Evolutionary conservation across 257 asterid genomes (phyloP).

Genomic region (Jacaranda copaia): DNA sequence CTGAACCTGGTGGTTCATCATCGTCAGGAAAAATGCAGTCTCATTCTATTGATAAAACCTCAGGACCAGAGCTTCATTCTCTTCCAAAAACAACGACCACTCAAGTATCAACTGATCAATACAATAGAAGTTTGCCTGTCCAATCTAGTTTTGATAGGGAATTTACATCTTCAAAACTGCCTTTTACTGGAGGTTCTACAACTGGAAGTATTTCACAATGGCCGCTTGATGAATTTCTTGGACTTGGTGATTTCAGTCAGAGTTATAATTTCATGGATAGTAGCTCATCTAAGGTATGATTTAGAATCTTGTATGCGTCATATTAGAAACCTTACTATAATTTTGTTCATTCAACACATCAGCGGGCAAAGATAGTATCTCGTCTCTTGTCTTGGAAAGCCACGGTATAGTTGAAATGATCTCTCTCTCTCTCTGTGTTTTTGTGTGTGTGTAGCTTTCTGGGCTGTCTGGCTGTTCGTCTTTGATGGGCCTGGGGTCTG

Average conservation of each 20-base stretch:
- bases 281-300: constrained; percentile 76
- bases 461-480: background rate
- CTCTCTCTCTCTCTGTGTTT: background rate
- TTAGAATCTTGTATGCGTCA: constrained; percentile 23
- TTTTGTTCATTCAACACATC: background rate
- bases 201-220: constrained; percentile 68
- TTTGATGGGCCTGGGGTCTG: background rate
- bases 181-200: constrained; percentile 65
- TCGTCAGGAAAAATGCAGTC: constrained; percentile 47
- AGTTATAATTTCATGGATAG: constrained; percentile 57
- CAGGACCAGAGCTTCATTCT: constrained; percentile 46
- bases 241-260: constrained; percentile 60
- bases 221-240: constrained; percentile 86
- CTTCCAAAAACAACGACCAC: constrained; percentile 40
- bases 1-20: constrained; percentile 57
- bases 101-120: constrained; percentile 47
- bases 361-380: background rate
- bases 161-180: constrained; percentile 45
- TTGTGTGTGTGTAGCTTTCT: background rate
- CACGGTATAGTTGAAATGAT: background rate
- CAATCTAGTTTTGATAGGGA: constrained; percentile 44
- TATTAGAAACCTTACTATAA: background rate
- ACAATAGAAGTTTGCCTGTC: constrained; percentile 41
- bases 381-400: background rate
- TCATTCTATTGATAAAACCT: constrained; percentile 44